Percentiles rank a stretch among this genome's conserved stretches.
phyloP scores from a whole-genome alignment of 805 yeast species.

The Schizosaccharomyces lindneri region DNA sequence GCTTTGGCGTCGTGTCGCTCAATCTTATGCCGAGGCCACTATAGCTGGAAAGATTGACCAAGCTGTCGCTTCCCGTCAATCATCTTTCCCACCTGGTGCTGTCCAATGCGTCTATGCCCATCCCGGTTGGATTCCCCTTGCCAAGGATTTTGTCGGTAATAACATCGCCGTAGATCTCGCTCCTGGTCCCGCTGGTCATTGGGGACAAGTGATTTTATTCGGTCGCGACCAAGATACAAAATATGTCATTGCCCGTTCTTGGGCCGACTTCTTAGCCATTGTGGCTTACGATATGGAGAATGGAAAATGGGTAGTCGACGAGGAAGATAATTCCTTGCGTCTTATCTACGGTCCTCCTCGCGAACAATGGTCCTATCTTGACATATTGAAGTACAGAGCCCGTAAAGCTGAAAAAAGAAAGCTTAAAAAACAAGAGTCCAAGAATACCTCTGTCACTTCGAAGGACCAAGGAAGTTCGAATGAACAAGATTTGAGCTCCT shows the following conservation, averaged over 20 bases:
- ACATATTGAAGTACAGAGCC: not conserved
- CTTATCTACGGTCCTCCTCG: constrained; percentile 1
- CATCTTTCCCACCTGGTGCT: constrained; percentile 52
- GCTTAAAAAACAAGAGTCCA: not conserved
- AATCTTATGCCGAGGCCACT: constrained; percentile 9
- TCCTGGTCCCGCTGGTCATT: constrained; percentile 50
- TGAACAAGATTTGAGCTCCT: not conserved
- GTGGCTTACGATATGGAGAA: constrained; percentile 72
- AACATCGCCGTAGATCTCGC: constrained; percentile 75
- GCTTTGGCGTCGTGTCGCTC: constrained; percentile 58
- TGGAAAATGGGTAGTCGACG: constrained; percentile 55
- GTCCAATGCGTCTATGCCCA: constrained; percentile 64
- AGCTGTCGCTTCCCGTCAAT: constrained; percentile 16
- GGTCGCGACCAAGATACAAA: constrained; percentile 89
- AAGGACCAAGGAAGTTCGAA: not conserved
- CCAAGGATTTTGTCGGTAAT: constrained; percentile 74
- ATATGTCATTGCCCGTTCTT: constrained; percentile 60
- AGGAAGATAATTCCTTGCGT: constrained; percentile 13
- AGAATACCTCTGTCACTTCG: not conserved
- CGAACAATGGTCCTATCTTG: constrained; percentile 1
- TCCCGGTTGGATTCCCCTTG: constrained; percentile 74
- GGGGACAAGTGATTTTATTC: constrained; percentile 80
- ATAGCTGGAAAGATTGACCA: constrained; percentile 10
- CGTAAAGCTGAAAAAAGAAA: not conserved
- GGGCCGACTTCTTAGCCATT: constrained; percentile 66